Percentiles rank a stretch among this genome's conserved stretches.
phyloP scores from a whole-genome alignment of 1,284 basidiomycete species.

The Xerocomus nothofagi region DNA sequence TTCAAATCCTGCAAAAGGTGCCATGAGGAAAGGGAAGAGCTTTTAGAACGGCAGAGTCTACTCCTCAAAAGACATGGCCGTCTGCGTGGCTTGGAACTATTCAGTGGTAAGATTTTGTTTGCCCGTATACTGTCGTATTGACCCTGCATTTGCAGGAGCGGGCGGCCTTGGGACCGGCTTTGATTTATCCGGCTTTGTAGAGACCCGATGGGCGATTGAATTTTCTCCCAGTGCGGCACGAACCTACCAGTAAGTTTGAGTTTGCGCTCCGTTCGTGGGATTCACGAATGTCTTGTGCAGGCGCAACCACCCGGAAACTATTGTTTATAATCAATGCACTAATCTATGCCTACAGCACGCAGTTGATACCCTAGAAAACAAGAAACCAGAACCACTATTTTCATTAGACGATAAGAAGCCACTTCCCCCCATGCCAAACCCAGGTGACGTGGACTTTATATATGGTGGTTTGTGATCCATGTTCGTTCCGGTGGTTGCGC shows the following conservation, averaged over 20 bases:
- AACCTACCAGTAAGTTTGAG: conserved; percentile 51
- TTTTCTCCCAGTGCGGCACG: conserved; percentile 58
- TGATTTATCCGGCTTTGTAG: conserved; percentile 54
- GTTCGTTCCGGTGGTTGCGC: background rate
- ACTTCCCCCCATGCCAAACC: conserved; percentile 52
- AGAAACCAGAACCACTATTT: conserved; percentile 38
- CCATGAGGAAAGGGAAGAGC: conserved; percentile 30
- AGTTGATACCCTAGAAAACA: conserved; percentile 46
- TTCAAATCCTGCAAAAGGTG: conserved; percentile 43
- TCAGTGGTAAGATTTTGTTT: conserved; percentile 47
- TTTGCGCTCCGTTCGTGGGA: background rate
- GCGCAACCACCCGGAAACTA: conserved; percentile 54
- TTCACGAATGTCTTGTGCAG: conserved; percentile 36
- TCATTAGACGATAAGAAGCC: conserved; percentile 38
- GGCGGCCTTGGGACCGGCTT: conserved; percentile 70
- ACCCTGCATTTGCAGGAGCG: conserved; percentile 47
- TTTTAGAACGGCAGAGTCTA: conserved; percentile 30
- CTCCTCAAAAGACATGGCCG: conserved; percentile 41
- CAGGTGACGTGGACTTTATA: conserved; percentile 65
- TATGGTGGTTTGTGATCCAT: conserved; percentile 54
- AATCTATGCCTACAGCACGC: conserved; percentile 60
- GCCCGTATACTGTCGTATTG: background rate
- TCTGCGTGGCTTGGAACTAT: conserved; percentile 60
- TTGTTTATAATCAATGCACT: conserved; percentile 63
- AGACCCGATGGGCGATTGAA: conserved; percentile 68